phyloP scores from a whole-genome alignment of 768 basidiomycete species.

The Stropharia rugosoannulata region DNA sequence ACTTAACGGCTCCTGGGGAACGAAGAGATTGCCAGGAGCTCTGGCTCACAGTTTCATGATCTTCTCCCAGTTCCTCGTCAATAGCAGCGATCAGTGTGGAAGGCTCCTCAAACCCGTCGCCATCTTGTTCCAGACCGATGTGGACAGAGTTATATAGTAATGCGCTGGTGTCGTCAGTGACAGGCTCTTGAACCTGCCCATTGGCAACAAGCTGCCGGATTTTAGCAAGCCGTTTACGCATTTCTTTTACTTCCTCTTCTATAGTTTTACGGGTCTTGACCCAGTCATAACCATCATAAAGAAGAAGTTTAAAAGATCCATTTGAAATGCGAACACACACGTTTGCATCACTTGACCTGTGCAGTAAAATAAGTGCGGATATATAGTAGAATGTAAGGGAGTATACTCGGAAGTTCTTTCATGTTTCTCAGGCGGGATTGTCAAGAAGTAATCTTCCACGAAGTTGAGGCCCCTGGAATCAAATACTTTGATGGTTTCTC shows the following conservation, averaged over 20 bases:
- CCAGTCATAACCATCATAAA: slow-evolving; percentile 98
- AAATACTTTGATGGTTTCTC: slow-evolving; percentile 85
- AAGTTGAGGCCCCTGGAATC: slow-evolving; percentile 60
- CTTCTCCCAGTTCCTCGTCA: slow-evolving; percentile 84
- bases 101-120: slow-evolving; percentile 67
- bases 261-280: slow-evolving; percentile 78
- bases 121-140: slow-evolving; percentile 82
- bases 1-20: slow-evolving; percentile 44
- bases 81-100: slow-evolving; percentile 85
- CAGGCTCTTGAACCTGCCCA: slow-evolving; percentile 84
- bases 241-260: slow-evolving; percentile 84
- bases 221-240: slow-evolving; percentile 82
- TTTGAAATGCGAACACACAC: slow-evolving; percentile 57
- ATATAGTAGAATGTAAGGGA: neutral
- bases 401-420: slow-evolving; percentile 49
- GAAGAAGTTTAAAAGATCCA: slow-evolving; percentile 62
- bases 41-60: slow-evolving; percentile 70
- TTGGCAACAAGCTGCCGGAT: slow-evolving; percentile 90
- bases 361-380: neutral
- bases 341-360: slow-evolving; percentile 45
- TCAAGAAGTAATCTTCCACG: slow-evolving; percentile 74
- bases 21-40: slow-evolving; percentile 92
- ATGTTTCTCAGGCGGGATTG: slow-evolving; percentile 52
- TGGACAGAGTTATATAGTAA: slow-evolving; percentile 93
- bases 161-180: slow-evolving; percentile 67